A percentile compares a stretch with the other conserved stretches of the same genome.
Conservation (phyloP, 2,329 filamentous ascomycete genomes). For the Fragosphaeria purpurea region DNA sequence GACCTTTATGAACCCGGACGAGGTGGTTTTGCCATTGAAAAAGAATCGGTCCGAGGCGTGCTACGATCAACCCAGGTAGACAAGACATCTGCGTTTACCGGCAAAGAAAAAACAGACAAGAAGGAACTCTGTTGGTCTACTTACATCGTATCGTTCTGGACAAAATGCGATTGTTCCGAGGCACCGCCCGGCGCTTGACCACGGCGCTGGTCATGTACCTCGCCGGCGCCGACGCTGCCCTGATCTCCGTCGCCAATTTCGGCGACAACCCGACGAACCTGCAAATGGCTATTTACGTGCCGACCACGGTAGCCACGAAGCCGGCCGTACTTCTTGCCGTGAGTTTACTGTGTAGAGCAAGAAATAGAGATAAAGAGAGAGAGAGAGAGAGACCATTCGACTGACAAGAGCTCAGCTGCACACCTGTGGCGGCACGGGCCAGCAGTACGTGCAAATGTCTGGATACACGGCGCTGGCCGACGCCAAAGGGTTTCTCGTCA, state of each 20-base stretch:
- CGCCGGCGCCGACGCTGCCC: slow-evolving; percentile 18
- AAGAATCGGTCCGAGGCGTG: too few relatives aligned
- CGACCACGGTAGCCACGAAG: slow-evolving; percentile 4
- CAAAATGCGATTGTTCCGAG: too few relatives aligned
- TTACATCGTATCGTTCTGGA: too few relatives aligned
- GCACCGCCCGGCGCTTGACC: not conserved
- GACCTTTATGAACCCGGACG: too few relatives aligned
- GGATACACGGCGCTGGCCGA: slow-evolving; percentile 1
- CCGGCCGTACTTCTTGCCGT: slow-evolving; percentile 8
- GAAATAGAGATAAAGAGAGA: too few relatives aligned
- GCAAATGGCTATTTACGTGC: slow-evolving; percentile 6
- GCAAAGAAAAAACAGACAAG: too few relatives aligned
- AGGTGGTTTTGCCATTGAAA: too few relatives aligned
- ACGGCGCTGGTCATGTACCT: not conserved
- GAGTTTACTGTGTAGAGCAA: not conserved
- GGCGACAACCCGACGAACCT: slow-evolving; percentile 3
- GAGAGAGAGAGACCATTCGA: too few relatives aligned
- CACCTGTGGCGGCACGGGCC: not conserved
- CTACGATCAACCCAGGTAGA: too few relatives aligned
- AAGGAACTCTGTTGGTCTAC: too few relatives aligned
- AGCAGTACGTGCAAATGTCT: not conserved
- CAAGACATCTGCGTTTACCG: too few relatives aligned
- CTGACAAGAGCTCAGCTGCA: not conserved
- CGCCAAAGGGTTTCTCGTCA: slow-evolving; percentile 3
- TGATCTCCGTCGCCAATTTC: slow-evolving; percentile 5